A percentile compares a stretch with the other conserved stretches of the same genome.
Evolutionary conservation across 2,329 filamentous ascomycete genomes (phyloP).

Genomic region (Aspergillus sp.): DNA sequence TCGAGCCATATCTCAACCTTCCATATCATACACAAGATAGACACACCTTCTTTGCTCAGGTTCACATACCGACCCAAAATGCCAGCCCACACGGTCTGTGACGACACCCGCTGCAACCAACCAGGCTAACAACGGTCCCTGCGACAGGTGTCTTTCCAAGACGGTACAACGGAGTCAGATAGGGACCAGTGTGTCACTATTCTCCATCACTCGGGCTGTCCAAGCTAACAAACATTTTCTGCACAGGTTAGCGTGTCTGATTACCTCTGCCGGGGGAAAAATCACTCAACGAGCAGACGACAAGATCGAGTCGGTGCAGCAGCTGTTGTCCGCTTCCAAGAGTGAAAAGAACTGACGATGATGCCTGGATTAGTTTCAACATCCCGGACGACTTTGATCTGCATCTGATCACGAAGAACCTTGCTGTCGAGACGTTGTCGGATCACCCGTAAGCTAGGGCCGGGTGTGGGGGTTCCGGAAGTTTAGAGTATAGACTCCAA

Average conservation of each 20-base stretch:
- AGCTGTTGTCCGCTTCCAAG: too few relatives aligned
- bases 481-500: too few relatives aligned
- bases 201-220: not conserved
- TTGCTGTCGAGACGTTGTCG: conserved; percentile 8
- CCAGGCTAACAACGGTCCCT: not conserved
- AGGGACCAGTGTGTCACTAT: conserved; percentile 6
- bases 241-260: conserved; percentile 7
- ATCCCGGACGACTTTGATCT: conserved; percentile 9
- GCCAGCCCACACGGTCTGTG: not conserved
- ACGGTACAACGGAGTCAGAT: conserved; percentile 7
- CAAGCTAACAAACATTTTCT: not conserved
- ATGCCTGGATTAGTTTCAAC: conserved; percentile 1
- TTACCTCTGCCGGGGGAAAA: conserved; percentile 8
- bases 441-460: conserved; percentile 12
- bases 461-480: too few relatives aligned
- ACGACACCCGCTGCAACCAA: not conserved
- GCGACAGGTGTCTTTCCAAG: conserved; percentile 6
- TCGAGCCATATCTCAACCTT: too few relatives aligned
- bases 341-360: not conserved
- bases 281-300: conserved; percentile 4
- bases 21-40: not conserved
- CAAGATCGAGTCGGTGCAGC: conserved; percentile 7
- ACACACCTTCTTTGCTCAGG: not conserved
- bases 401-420: conserved; percentile 9
- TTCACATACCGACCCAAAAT: not conserved